Evolutionary conservation across 371 early-diverging fungal species (phyloP), one percentile per base, ranked within the genome.

Genomic region (Cokeromyces recurvatus): DNA sequence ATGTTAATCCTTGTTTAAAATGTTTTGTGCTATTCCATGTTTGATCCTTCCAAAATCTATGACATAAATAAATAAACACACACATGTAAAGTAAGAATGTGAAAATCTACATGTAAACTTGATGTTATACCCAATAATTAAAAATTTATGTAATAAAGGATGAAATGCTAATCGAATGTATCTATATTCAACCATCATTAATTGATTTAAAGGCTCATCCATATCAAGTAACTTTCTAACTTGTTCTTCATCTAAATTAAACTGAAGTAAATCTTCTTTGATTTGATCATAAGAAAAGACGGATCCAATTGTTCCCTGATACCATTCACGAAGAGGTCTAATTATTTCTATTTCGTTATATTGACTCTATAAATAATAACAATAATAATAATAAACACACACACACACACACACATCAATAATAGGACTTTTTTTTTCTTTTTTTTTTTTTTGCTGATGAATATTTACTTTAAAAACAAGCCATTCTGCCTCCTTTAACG

Each of bases 151-250:
- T 23, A 86, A 60, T 8, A 72, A 45, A 7, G 94, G 94, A 59
- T 95, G 87, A 60, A 78, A 90, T 12, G 90, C 86, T 47, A 95
- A 82, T 32, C 89, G 80, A 55, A 88, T 82, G 67, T 92, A 88
- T 14, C 90, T 86, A 68, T 90, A 83, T 44, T 89, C 84, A 24
- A 86, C 85, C 56, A 79, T 62, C n/a, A 71, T 73, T 51, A 83
- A 50, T 22, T 74, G 59, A 3, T 46, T 24, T 7, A 71, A 34
- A 15, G 39, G 51, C 27, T 70, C 62, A 9, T 67, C 64, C 60
- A 68, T 55, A 24, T 64, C 46, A 36, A 74, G 59, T 23, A 74
- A 27, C 1, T 38, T 41, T 3, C 37, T 48, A 10, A 40, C 25
- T 29, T 59, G 49, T 11, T 55, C 49, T 3, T 43, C 36, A 60